Percentiles rank a stretch among this genome's conserved stretches.
These are phyloP conservation scores for Exserohilum turcica DNA, from an alignment of 2,329 filamentous ascomycete species.

Conservation along the genomic window DNA sequence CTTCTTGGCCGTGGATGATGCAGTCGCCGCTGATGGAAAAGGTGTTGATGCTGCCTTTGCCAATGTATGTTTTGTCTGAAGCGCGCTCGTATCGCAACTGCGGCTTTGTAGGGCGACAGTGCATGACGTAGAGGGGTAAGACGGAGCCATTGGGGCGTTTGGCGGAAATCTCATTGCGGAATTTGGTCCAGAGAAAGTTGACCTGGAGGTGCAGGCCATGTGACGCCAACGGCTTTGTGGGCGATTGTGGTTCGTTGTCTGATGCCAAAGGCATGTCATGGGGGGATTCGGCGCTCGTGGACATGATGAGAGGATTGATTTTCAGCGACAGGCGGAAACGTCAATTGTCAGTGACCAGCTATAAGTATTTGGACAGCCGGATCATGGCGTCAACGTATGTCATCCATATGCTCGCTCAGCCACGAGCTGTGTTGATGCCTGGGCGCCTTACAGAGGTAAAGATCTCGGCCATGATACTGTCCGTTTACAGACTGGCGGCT, in stretches of 20 bases:
- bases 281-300: not conserved
- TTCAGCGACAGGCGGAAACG: not conserved
- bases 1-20: constrained; percentile 16
- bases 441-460: not conserved
- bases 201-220: constrained; percentile 21
- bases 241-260: not conserved
- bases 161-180: constrained; percentile 22
- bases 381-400: not conserved
- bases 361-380: not conserved
- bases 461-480: not conserved
- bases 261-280: not conserved
- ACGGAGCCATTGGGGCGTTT: constrained; percentile 12
- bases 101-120: constrained; percentile 26
- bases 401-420: constrained; percentile 1
- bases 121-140: constrained; percentile 24
- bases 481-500: not conserved
- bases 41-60: constrained; percentile 21
- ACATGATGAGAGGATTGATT: not conserved
- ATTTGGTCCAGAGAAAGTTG: constrained; percentile 28
- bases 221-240: not conserved
- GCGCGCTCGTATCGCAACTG: constrained; percentile 22
- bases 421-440: not conserved
- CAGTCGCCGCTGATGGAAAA: constrained; percentile 24
- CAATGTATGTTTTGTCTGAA: constrained; percentile 7
- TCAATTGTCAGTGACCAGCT: not conserved